A percentile compares a stretch with the other conserved stretches of the same genome.
Conservation (phyloP, 345 rosid genomes). For the Citrus australasica region DNA sequence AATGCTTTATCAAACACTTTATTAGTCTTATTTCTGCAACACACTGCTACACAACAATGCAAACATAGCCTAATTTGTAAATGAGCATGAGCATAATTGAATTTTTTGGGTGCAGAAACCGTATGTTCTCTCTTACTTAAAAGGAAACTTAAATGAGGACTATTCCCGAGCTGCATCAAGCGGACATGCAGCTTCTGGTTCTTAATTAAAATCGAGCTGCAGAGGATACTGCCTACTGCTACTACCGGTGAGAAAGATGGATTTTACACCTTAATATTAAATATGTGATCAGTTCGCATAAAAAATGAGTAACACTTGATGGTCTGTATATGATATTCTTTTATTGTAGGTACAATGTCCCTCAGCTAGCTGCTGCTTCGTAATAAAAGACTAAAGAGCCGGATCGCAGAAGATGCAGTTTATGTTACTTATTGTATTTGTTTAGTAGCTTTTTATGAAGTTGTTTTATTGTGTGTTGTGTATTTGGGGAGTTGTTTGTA, state of each 20-base stretch:
- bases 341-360: not conserved
- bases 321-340: not conserved
- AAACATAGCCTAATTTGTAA: too few species aligned
- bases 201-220: not conserved
- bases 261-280: not conserved
- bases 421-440: not conserved
- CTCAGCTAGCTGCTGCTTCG: not conserved
- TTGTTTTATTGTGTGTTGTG: not conserved
- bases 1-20: too few species aligned
- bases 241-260: not conserved
- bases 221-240: not conserved
- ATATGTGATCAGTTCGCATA: not conserved
- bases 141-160: not conserved
- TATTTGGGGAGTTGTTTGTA: not conserved
- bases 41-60: too few species aligned
- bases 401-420: not conserved
- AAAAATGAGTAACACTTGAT: not conserved
- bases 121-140: constrained; percentile 21
- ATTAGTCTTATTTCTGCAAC: too few species aligned
- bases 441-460: not conserved
- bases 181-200: not conserved
- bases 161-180: not conserved
- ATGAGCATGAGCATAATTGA: too few species aligned
- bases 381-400: not conserved
- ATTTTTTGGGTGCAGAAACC: not conserved